phyloP scores from a whole-genome alignment of 495 filamentous ascomycete genomes.

The Penicillium angulare region DNA sequence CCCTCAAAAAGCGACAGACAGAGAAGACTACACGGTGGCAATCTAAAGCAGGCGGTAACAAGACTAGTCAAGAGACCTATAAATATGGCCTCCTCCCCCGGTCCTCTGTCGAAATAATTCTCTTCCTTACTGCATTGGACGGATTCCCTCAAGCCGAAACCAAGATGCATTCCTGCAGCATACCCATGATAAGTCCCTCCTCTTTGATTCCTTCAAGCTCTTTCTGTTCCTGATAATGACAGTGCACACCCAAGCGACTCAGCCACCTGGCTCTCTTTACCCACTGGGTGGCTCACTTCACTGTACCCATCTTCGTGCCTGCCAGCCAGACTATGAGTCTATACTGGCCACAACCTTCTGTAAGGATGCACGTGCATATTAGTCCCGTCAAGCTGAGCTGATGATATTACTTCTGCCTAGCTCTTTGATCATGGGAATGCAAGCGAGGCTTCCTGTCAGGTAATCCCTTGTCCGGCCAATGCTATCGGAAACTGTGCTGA shows the following conservation, averaged over 20 bases:
- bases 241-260: neutral
- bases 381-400: neutral
- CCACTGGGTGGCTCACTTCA: neutral
- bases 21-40: neutral
- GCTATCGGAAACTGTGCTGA: neutral
- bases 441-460: neutral
- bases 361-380: neutral
- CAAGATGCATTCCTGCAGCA: neutral
- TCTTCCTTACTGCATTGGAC: neutral
- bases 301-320: neutral
- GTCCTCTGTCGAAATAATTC: constrained; percentile 1
- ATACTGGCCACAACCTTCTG: neutral
- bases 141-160: neutral
- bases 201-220: constrained; percentile 3
- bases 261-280: neutral
- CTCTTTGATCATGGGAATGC: neutral
- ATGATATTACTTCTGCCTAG: neutral
- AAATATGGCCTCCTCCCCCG: constrained; percentile 1
- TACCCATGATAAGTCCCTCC: constrained; percentile 3
- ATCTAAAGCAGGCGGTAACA: neutral
- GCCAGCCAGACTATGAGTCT: neutral
- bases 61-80: constrained; percentile 2
- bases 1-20: neutral
- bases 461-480: neutral
- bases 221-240: neutral